A percentile compares a stretch with the other conserved stretches of the same genome.
Conservation (phyloP, 352 stramenopile genomes). For the Phytophthora palmivora region DNA sequence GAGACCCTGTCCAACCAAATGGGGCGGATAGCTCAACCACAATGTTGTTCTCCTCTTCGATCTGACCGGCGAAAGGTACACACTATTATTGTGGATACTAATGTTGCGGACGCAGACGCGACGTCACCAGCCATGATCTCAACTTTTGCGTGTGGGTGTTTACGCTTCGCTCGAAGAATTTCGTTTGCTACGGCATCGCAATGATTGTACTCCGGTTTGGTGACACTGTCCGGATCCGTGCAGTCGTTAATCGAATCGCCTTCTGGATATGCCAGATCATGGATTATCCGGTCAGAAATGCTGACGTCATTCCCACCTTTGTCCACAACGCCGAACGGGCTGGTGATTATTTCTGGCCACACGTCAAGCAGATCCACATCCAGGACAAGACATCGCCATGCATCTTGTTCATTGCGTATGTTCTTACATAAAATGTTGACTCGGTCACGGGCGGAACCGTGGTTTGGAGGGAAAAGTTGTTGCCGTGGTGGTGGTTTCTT, state of each 20-base stretch:
- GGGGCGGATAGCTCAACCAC: neutral
- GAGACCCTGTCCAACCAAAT: neutral
- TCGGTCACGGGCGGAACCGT: no score
- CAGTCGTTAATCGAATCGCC: slow-evolving; percentile 24
- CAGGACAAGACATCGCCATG: slow-evolving; percentile 13
- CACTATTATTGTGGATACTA: slow-evolving; percentile 19
- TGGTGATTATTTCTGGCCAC: slow-evolving; percentile 21
- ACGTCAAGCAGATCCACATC: slow-evolving; percentile 22
- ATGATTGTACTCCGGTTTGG: slow-evolving; percentile 15
- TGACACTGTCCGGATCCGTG: slow-evolving; percentile 22
- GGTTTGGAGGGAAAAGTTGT: no score
- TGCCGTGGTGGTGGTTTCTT: no score
- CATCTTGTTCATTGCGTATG: no score
- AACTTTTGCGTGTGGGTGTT: neutral
- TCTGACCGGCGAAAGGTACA: slow-evolving; percentile 17
- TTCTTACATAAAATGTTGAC: no score
- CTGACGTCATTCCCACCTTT: slow-evolving; percentile 2
- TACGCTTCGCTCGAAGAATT: slow-evolving; percentile 3
- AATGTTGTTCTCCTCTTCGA: slow-evolving; percentile 8
- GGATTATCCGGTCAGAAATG: slow-evolving; percentile 6
- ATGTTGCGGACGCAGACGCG: slow-evolving; percentile 13
- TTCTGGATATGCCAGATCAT: slow-evolving; percentile 8
- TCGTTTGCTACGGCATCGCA: slow-evolving; percentile 15
- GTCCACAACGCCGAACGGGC: slow-evolving; percentile 18
- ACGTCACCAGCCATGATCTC: slow-evolving; percentile 17